Evolutionary conservation across 805 yeast species (phyloP).

Genomic region (Candida golubevii): DNA sequence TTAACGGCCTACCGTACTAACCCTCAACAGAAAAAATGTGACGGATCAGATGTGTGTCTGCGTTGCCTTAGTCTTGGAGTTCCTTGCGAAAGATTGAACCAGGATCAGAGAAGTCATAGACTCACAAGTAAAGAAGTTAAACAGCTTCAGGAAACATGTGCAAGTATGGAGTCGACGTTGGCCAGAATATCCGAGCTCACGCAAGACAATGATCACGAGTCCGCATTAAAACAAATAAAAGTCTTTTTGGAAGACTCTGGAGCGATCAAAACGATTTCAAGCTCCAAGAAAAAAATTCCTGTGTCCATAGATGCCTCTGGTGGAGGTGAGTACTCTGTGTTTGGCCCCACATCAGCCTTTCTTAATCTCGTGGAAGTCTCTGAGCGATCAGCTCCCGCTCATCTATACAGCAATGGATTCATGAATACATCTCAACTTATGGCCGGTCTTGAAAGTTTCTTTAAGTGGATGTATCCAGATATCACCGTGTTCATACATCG

Average conservation of each 20-base stretch:
- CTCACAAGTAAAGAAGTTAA: slow-evolving; percentile 7
- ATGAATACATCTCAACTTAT: slow-evolving; percentile 11
- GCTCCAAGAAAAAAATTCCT: slow-evolving; percentile 10
- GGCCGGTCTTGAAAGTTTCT: slow-evolving; percentile 12
- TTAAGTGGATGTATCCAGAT: slow-evolving; percentile 18
- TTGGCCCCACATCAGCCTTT: slow-evolving; percentile 19
- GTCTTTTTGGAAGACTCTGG: neutral
- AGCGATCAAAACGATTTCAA: neutral
- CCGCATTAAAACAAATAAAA: slow-evolving; percentile 3
- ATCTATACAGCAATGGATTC: slow-evolving; percentile 5
- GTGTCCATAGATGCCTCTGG: slow-evolving; percentile 15
- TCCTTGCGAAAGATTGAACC: slow-evolving; percentile 9
- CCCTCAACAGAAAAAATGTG: slow-evolving; percentile 12
- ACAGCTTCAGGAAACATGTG: slow-evolving; percentile 6
- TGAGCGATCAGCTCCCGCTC: slow-evolving; percentile 4
- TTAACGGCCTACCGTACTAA: neutral
- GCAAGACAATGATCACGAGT: slow-evolving; percentile 1
- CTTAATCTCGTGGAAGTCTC: slow-evolving; percentile 14
- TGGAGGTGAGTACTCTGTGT: slow-evolving; percentile 16
- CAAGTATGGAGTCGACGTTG: slow-evolving; percentile 8
- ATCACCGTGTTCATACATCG: slow-evolving; percentile 18
- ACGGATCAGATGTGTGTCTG: slow-evolving; percentile 10
- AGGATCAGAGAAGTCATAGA: slow-evolving; percentile 11
- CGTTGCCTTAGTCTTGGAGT: slow-evolving; percentile 9
- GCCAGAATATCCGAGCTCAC: slow-evolving; percentile 7